Evolutionary conservation across 1,139 yeast species (phyloP), one percentile per base, ranked within the genome.

Genomic region (Candida sojae): DNA sequence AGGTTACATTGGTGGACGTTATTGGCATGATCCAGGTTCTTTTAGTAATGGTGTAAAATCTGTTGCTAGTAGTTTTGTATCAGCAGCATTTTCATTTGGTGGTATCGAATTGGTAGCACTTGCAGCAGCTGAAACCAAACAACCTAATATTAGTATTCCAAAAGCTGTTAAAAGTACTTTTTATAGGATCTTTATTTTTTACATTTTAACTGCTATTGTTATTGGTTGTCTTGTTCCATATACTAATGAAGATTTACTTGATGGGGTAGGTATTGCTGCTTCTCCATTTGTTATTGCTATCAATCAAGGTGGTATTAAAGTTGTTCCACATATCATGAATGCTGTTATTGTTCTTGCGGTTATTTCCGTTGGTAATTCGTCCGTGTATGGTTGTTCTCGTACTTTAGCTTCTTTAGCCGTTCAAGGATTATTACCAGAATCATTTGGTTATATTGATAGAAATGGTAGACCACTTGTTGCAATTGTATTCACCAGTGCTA

Each of bases 81-180:
- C 86, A 31, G 95, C 96, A 28, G 95, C 96, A 6, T 91, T 89
- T 67, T 83, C 96, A 4, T 86, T 88, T 60, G 91, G 73, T 35
- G 74, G 74, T 41, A 68, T 77, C 23, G 80, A 75, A 57, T 66
- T 77, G 61, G 86, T 86, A 49, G 95, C 95, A 47, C 73, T 90
- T 54, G 91, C 96, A 17, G 91, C 96, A 34, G 90, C 95, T 17
- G 96, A 90, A 68, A 83, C 96, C 41, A 75, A 75, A 41, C 83
- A 87, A 64, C 96, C 96, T 39, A 56, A 76, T 61, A 79, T 76
- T 59, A 65, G 88, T 32, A 70, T 88, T 47, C 96, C 96, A 45
- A 75, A 74, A 56, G 96, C 96, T 40, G 82, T 86, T 42, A 85
- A 84, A 61, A 87, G 83, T 62, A 88, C 83, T 4, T 83, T 84